Evolutionary conservation across 2,329 filamentous ascomycete species (phyloP).

Genomic region (Aspergillus sp.): DNA sequence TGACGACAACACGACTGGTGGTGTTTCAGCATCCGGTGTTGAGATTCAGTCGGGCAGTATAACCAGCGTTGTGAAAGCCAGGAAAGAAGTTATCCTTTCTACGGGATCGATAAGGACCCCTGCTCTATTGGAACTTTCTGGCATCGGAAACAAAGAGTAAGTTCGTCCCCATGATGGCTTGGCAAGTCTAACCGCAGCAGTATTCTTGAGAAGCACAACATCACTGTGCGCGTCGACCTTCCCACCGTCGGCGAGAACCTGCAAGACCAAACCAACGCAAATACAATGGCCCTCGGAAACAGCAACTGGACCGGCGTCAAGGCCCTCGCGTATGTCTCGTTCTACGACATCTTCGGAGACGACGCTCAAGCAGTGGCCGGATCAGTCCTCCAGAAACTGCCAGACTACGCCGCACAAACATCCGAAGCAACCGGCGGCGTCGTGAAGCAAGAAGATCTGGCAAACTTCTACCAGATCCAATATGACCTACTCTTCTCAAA

Average conservation of each 20-base stretch:
- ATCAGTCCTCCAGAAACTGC: slow-evolving; percentile 14
- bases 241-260: slow-evolving; percentile 44
- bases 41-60: slow-evolving; percentile 19
- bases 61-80: slow-evolving; percentile 19
- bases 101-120: slow-evolving; percentile 54
- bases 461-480: slow-evolving; percentile 19
- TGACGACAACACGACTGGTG: slow-evolving; percentile 4
- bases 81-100: slow-evolving; percentile 53
- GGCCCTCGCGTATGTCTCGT: slow-evolving; percentile 15
- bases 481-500: slow-evolving; percentile 21
- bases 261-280: slow-evolving; percentile 38
- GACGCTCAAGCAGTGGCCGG: slow-evolving; percentile 12
- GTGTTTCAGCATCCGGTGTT: slow-evolving; percentile 23
- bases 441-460: slow-evolving; percentile 16
- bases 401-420: slow-evolving; percentile 11
- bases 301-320: slow-evolving; percentile 13
- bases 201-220: slow-evolving; percentile 17
- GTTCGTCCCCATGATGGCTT: neutral
- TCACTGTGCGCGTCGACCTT: slow-evolving; percentile 22
- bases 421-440: neutral
- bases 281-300: slow-evolving; percentile 9
- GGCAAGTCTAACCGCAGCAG: neutral
- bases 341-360: slow-evolving; percentile 18
- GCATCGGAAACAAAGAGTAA: slow-evolving; percentile 43
- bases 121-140: slow-evolving; percentile 54